A percentile compares a stretch with the other conserved stretches of the same genome.
These are phyloP conservation scores for Coemansia guatemalensis DNA, from an alignment of 192 early-diverging fungal species.

Conservation along the genomic window DNA sequence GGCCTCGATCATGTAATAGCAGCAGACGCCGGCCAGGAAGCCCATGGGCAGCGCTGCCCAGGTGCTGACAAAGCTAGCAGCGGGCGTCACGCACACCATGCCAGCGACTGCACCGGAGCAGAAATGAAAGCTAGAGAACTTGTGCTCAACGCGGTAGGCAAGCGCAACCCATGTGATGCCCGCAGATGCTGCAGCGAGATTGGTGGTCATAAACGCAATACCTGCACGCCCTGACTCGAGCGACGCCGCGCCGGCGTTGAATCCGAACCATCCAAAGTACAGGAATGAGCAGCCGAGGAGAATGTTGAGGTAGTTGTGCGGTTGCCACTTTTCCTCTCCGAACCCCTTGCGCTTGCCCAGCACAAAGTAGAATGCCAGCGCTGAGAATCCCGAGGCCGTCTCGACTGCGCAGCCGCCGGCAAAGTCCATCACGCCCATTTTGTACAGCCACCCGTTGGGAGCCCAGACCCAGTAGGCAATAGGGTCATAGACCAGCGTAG, in stretches of 20 bases:
- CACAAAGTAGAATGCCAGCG: slow-evolving; percentile 80
- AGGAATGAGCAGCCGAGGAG: slow-evolving; percentile 78
- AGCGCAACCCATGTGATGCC: slow-evolving; percentile 71
- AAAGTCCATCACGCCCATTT: slow-evolving; percentile 78
- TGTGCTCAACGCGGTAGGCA: slow-evolving; percentile 69
- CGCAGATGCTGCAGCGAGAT: slow-evolving; percentile 67
- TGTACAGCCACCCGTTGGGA: slow-evolving; percentile 73
- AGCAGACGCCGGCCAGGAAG: slow-evolving; percentile 60
- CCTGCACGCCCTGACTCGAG: slow-evolving; percentile 70
- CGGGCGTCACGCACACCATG: slow-evolving; percentile 87
- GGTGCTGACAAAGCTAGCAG: slow-evolving; percentile 71
- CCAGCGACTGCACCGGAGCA: slow-evolving; percentile 90
- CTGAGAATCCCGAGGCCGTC: slow-evolving; percentile 75
- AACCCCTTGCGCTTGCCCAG: slow-evolving; percentile 74
- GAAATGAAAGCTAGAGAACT: slow-evolving; percentile 79
- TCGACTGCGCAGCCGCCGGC: slow-evolving; percentile 90
- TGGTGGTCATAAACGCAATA: slow-evolving; percentile 74
- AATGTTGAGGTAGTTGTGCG: slow-evolving; percentile 82
- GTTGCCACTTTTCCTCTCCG: slow-evolving; percentile 60
- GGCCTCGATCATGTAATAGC: slow-evolving; percentile 62
- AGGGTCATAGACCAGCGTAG: slow-evolving; percentile 69
- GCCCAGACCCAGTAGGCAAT: slow-evolving; percentile 85
- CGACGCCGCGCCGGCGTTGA: slow-evolving; percentile 82
- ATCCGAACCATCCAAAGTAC: slow-evolving; percentile 93
- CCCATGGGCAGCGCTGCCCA: slow-evolving; percentile 79